These are phyloP conservation scores for Hypsizygus ulmarius DNA, from an alignment of 1,284 basidiomycete species.

Conservation along the genomic window DNA sequence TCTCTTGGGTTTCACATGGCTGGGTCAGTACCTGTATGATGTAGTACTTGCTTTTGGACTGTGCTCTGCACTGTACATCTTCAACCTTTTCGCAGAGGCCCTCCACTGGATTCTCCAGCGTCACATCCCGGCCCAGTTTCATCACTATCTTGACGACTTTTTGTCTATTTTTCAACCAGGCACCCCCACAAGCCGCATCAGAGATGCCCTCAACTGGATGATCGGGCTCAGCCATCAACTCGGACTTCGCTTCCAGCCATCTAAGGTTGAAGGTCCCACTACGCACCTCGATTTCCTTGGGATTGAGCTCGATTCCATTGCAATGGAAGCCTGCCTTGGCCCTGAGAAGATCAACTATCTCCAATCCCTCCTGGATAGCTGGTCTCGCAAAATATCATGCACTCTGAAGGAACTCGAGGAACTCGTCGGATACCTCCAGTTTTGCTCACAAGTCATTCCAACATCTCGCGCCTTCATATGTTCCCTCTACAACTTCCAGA, in stretches of 20 bases:
- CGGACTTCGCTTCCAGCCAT: conserved; percentile 18
- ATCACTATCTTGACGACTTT: conserved; percentile 29
- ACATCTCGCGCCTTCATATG: background rate
- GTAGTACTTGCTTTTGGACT: conserved; percentile 28
- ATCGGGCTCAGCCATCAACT: background rate
- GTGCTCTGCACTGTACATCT: conserved; percentile 36
- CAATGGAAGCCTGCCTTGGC: conserved; percentile 28
- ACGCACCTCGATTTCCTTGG: conserved; percentile 27
- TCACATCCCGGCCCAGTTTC: conserved; percentile 21
- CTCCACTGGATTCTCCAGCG: conserved; percentile 31
- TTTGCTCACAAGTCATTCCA: conserved; percentile 10
- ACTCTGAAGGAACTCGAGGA: conserved; percentile 1
- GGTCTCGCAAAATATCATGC: background rate
- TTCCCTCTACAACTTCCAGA: conserved; percentile 2
- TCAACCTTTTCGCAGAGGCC: conserved; percentile 37
- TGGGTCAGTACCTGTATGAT: conserved; percentile 27
- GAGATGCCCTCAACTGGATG: conserved; percentile 1
- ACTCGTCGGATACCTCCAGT: conserved; percentile 1
- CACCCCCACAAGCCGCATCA: background rate
- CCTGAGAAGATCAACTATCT: conserved; percentile 19
- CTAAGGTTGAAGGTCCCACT: conserved; percentile 20
- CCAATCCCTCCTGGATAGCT: background rate
- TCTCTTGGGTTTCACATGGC: conserved; percentile 30
- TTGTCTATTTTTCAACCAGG: conserved; percentile 15
- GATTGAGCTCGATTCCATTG: conserved; percentile 23